Base-by-base conservation (phyloP, 805 yeast genomes). In the Yarrowia deformans region DNA sequence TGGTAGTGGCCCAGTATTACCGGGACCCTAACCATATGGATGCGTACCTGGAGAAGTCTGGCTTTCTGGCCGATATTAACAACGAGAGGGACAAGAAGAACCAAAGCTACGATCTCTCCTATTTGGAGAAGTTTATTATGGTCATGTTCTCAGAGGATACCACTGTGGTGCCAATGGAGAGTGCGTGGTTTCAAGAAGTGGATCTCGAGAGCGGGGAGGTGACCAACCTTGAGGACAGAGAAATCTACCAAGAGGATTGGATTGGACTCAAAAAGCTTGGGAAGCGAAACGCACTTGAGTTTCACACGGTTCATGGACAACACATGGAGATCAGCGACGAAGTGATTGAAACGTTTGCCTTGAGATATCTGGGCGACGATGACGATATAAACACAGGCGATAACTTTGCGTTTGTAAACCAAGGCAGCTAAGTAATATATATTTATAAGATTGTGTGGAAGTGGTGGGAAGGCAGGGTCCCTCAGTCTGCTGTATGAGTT, bases 1-100 rank as follows among this genome's bases (percentile, higher is more conserved):
- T 89, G 0, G 79, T 90, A 0, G 88, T 91, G 8, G 95, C 96
- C 0, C 95, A 90, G 74, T 91, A 89, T 75, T 90, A 87, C 77
- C 81, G 96, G 67, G 90, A 89, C 74, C 84, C 86, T 1, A 73
- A 74, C 16, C 81, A 86, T 45, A 84, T 83, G 73, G 87, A 83
- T 0, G 77, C 79, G 18, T 90, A 90, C 75, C 72, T 88, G 71
- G 81, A 82, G 29, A 79, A 84, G 70, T 88, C 93, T 1, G 77
- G 75, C 10, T 90, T 88, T 71, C 77, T 90, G 50, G 91, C 89
- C 7, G 87, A 84, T 71, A 76, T 88, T 49, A 90, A 90, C 74
- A 90, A 90, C 72, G 97, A 91, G 73, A 73, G 79, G 23, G 72
- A 68, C 0, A 74, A 73, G 5, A 74, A 76, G 67, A 83, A 83